A percentile compares a stretch with the other conserved stretches of the same genome.
Evolutionary conservation across 192 early-diverging fungal genomes (phyloP).

Genomic region (Kickxella alabastrina): DNA sequence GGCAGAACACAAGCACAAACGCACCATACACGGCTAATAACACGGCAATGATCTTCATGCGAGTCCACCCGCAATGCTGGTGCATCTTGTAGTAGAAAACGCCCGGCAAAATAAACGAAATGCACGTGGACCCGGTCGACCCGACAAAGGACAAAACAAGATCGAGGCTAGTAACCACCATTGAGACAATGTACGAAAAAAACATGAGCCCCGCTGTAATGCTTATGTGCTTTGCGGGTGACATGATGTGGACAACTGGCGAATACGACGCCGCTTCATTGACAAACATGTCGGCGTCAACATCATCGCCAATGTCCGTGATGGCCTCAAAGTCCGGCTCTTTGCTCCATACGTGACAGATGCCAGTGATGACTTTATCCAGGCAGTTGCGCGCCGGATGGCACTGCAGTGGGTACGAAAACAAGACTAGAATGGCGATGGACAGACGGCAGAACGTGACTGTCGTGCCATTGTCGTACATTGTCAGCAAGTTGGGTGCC

Average conservation of each 20-base stretch:
- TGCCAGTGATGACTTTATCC: conserved; percentile 71
- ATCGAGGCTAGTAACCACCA: conserved; percentile 73
- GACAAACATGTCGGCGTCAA: not conserved
- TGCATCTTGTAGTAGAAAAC: conserved; percentile 88
- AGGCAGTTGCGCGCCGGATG: conserved; percentile 87
- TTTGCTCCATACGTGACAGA: conserved; percentile 28
- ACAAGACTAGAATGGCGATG: conserved; percentile 82
- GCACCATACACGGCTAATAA: conserved; percentile 64
- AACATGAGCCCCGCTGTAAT: conserved; percentile 71
- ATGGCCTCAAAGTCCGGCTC: conserved; percentile 35
- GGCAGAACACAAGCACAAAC: conserved; percentile 75
- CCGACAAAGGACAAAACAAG: conserved; percentile 89
- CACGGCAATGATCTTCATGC: conserved; percentile 63
- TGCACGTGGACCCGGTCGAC: conserved; percentile 92
- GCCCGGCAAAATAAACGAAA: conserved; percentile 95
- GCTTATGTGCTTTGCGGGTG: conserved; percentile 52
- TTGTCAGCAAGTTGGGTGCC: conserved; percentile 75
- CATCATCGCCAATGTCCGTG: conserved; percentile 4
- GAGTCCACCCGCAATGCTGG: conserved; percentile 57
- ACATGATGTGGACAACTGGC: conserved; percentile 39
- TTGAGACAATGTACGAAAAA: conserved; percentile 68
- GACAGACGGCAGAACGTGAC: conserved; percentile 84
- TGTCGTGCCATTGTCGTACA: conserved; percentile 47
- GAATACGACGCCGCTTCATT: conserved; percentile 18
- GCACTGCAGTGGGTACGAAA: conserved; percentile 90